phyloP scores from a whole-genome alignment of 108 stramenopile species.

The Stephanodiscus minutulus region DNA sequence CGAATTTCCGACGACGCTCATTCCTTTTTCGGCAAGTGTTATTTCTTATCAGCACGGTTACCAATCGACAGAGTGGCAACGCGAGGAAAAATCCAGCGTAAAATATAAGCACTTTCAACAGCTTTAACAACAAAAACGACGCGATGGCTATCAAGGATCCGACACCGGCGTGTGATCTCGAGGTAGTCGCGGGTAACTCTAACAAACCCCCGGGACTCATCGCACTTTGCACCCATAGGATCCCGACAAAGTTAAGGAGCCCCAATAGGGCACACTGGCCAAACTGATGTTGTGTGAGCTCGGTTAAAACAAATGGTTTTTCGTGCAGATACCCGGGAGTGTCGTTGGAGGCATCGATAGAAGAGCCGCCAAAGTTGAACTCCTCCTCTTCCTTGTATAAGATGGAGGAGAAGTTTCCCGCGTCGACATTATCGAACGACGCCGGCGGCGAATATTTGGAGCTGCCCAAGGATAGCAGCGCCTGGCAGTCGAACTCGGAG shows the following conservation, averaged over 20 bases:
- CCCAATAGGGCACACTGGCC: conserved; percentile 63
- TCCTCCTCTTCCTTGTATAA: conserved; percentile 29
- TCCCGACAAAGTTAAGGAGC: conserved; percentile 72
- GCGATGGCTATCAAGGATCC: conserved; percentile 19
- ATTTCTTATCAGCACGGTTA: conserved; percentile 42
- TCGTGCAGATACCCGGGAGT: conserved; percentile 64
- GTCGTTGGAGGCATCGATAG: conserved; percentile 12
- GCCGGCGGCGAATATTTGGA: conserved; percentile 43
- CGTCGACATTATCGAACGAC: conserved; percentile 12
- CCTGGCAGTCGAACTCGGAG: conserved; percentile 52
- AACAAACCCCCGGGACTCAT: conserved; percentile 63
- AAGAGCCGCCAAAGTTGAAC: conserved; percentile 28
- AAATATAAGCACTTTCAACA: conserved; percentile 58
- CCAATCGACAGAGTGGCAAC: conserved; percentile 55
- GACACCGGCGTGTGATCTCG: conserved; percentile 4
- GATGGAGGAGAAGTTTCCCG: conserved; percentile 10
- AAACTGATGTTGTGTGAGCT: conserved; percentile 61
- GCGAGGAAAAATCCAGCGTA: conserved; percentile 71
- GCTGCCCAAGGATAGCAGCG: conserved; percentile 15
- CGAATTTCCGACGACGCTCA: conserved; percentile 26
- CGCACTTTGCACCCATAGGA: conserved; percentile 68
- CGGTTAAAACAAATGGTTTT: conserved; percentile 56
- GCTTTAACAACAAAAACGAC: conserved; percentile 19
- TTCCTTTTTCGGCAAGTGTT: conserved; percentile 29
- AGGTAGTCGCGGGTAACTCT: conserved; percentile 22